These are phyloP conservation scores for Diospyros kaki DNA, from an alignment of 148 eudicot genomes.

Conservation along the genomic window DNA sequence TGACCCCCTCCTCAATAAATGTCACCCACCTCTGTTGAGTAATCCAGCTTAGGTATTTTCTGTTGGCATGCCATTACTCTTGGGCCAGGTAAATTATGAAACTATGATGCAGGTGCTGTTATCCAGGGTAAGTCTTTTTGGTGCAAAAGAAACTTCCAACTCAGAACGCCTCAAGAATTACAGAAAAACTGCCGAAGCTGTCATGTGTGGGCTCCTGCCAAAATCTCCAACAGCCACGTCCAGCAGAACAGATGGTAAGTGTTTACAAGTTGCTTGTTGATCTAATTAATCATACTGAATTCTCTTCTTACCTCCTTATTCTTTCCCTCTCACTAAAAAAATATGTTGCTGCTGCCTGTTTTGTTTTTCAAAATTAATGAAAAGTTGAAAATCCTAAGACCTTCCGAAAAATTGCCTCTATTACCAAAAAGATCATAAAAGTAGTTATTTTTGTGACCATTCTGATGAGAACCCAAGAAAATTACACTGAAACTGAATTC, in stretches of 20 bases:
- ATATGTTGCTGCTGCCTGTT: background rate
- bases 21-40: background rate
- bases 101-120: slow-evolving; percentile 57
- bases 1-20: too few relatives aligned
- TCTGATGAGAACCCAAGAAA: too few relatives aligned
- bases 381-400: too few relatives aligned
- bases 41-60: background rate
- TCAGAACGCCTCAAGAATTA: slow-evolving; percentile 50
- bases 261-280: background rate
- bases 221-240: slow-evolving; percentile 74
- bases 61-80: background rate
- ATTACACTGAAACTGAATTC: too few relatives aligned
- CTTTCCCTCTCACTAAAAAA: background rate
- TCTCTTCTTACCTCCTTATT: background rate
- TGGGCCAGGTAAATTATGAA: background rate
- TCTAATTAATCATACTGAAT: background rate
- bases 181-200: slow-evolving; percentile 70
- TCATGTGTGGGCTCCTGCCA: slow-evolving; percentile 82
- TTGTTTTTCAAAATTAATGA: background rate
- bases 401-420: too few relatives aligned
- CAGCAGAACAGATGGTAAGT: slow-evolving; percentile 74
- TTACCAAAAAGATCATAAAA: too few relatives aligned
- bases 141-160: slow-evolving; percentile 48
- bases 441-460: too few relatives aligned
- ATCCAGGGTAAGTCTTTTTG: slow-evolving; percentile 73